Conservation (phyloP, 176 grass and related monocot species). For the Avena sativa region DNA sequence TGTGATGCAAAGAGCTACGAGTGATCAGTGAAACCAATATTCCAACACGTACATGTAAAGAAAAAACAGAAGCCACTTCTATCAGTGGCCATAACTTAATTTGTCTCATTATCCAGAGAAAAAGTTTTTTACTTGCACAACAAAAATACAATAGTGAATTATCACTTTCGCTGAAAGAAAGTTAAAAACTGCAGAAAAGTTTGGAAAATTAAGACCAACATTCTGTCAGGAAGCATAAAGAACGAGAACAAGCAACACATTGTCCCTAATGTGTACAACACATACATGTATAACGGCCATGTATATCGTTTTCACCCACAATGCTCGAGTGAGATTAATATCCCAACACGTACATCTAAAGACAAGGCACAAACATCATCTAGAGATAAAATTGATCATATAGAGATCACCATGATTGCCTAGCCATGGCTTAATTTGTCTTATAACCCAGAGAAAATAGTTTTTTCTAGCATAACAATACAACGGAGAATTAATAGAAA, state of each 20-base stretch:
- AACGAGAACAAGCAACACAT: constrained; percentile 11
- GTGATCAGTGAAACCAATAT: constrained; percentile 16
- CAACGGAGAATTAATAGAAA: not conserved
- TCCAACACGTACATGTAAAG: not conserved
- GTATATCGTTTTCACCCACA: constrained; percentile 31
- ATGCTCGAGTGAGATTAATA: not conserved
- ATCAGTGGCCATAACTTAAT: not conserved
- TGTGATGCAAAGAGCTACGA: not conserved
- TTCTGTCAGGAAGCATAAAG: constrained; percentile 9
- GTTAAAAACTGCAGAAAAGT: constrained; percentile 15
- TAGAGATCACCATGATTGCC: constrained; percentile 22
- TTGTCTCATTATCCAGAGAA: constrained; percentile 24
- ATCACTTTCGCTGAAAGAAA: constrained; percentile 9
- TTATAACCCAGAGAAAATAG: constrained; percentile 11
- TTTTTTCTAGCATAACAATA: constrained; percentile 22
- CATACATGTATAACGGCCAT: constrained; percentile 4
- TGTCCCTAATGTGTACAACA: constrained; percentile 13
- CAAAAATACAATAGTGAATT: not conserved
- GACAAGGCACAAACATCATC: constrained; percentile 7
- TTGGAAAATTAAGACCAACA: constrained; percentile 2
- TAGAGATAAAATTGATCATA: not conserved
- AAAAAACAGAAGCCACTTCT: not conserved
- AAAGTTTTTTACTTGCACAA: constrained; percentile 3
- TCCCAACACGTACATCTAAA: not conserved
- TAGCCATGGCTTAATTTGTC: constrained; percentile 9